Conservation (phyloP, 352 stramenopile genomes). For the Globisporangium camurandrum region DNA sequence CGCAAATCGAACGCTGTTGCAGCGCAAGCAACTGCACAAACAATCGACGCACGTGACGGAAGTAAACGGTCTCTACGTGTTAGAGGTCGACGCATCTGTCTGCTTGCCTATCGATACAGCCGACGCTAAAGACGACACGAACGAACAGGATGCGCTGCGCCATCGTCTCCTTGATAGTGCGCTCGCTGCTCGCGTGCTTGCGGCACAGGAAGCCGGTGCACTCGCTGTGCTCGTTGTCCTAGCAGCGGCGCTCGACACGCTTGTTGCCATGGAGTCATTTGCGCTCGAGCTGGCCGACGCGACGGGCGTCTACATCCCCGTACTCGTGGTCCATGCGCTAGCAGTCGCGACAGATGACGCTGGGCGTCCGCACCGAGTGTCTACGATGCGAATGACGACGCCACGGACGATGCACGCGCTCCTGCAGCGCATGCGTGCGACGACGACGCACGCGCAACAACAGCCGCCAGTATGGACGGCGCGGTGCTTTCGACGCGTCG, state of each 20-base stretch:
- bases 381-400: neutral
- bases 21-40: constrained; percentile 37
- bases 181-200: constrained; percentile 43
- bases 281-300: constrained; percentile 36
- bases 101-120: neutral
- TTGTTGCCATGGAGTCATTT: constrained; percentile 53
- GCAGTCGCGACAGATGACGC: constrained; percentile 4
- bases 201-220: constrained; percentile 49
- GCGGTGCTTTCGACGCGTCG: constrained; percentile 42
- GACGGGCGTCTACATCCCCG: constrained; percentile 57
- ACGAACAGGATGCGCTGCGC: constrained; percentile 1
- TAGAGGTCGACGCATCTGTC: constrained; percentile 34
- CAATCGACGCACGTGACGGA: constrained; percentile 24
- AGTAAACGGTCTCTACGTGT: constrained; percentile 32
- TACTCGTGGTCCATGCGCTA: constrained; percentile 44
- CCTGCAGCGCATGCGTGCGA: constrained; percentile 16
- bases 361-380: too few species aligned
- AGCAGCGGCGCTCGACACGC: too few species aligned
- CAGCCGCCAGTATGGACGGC: constrained; percentile 22
- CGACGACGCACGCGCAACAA: neutral
- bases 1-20: constrained; percentile 25
- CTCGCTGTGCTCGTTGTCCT: constrained; percentile 53
- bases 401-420: constrained; percentile 11
- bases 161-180: constrained; percentile 30
- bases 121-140: neutral